Evolutionary conservation across 2,329 filamentous ascomycete species (phyloP), one percentile per base, ranked within the genome.

Genomic region (Colletotrichum sp.): DNA sequence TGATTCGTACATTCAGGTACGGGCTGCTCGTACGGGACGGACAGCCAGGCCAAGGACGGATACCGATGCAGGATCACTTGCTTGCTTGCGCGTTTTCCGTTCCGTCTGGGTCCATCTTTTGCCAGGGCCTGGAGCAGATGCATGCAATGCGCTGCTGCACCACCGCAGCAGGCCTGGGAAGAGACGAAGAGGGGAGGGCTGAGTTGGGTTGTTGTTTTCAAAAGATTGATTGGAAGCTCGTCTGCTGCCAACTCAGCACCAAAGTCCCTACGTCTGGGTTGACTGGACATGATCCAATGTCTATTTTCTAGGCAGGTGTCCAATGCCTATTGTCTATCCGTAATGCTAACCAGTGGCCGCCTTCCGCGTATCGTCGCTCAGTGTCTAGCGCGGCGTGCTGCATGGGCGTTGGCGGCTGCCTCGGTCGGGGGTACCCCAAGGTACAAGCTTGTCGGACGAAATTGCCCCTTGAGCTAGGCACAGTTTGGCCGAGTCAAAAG

Each of bases 21-120:
- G n/a, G 43, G 43, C 43, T 48, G 43, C 43, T 48, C 43, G 32
- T 55, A 25, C 69, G 58, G 61, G 43, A 27, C 16, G 22, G 43
- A 48, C 32, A 61, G 52, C 58, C 34, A 28, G 27, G 56, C 56
- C 56, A 62, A 34, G 56, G 48, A 65, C 60, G 60, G 28, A 71
- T 74, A 66, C 61, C 52, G 55, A 52, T 52, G 65, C 64, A 66
- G 48, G 16, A 56, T 43, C 22, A 22, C 66, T 65, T 58, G n/a
- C 62, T 67, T 48, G 66, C 61, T 61, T 66, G 68, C 36, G 67
- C 55, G 52, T 64, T 68, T 64, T 72, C 69, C 69, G 64, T 68
- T 64, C 73, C 32, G 73, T 68, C 62, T 73, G 69, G 56, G 36
- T 58, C 58, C 73, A 72, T 72, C 52, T 56, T 56, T 30, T 56